phyloP scores from a whole-genome alignment of 2,329 filamentous ascomycete genomes.

The Clarireedia paspali region DNA sequence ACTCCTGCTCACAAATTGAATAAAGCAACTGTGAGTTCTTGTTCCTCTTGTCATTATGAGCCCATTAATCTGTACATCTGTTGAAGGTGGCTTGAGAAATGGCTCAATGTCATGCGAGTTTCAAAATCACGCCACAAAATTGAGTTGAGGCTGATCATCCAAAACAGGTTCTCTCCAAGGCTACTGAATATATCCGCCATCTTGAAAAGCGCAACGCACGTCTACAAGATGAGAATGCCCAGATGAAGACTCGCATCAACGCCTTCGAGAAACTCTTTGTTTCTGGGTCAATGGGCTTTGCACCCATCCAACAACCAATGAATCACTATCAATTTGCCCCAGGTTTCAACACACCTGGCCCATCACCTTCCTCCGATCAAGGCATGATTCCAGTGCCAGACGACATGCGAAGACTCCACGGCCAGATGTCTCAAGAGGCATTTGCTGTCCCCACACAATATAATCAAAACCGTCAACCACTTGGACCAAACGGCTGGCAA shows the following conservation, averaged over 20 bases:
- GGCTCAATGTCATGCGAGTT: slow-evolving; percentile 6
- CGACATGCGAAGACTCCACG: slow-evolving; percentile 42
- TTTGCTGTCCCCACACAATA: slow-evolving; percentile 28
- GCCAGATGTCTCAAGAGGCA: slow-evolving; percentile 26
- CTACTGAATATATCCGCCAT: slow-evolving; percentile 92
- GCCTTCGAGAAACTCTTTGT: slow-evolving; percentile 74
- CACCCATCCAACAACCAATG: slow-evolving; percentile 43
- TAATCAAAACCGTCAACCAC: slow-evolving; percentile 42
- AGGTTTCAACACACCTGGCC: slow-evolving; percentile 25
- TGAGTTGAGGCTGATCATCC: slow-evolving; percentile 8
- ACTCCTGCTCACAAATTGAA: slow-evolving; percentile 90
- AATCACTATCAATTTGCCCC: slow-evolving; percentile 25
- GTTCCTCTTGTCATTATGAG: not conserved
- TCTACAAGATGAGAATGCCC: slow-evolving; percentile 71
- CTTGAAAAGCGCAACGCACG: slow-evolving; percentile 84
- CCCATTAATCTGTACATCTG: slow-evolving; percentile 1
- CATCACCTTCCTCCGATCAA: slow-evolving; percentile 32
- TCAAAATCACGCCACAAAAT: slow-evolving; percentile 4
- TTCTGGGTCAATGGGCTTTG: slow-evolving; percentile 58
- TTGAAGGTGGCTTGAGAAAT: not conserved
- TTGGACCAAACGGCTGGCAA: slow-evolving; percentile 49
- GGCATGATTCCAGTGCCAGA: slow-evolving; percentile 61
- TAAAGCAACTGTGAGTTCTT: slow-evolving; percentile 69
- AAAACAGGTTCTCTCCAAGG: slow-evolving; percentile 66
- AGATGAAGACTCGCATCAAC: slow-evolving; percentile 69